Evolutionary conservation across 1,284 basidiomycete species (phyloP).

Genomic region (Dichomitus squalens): DNA sequence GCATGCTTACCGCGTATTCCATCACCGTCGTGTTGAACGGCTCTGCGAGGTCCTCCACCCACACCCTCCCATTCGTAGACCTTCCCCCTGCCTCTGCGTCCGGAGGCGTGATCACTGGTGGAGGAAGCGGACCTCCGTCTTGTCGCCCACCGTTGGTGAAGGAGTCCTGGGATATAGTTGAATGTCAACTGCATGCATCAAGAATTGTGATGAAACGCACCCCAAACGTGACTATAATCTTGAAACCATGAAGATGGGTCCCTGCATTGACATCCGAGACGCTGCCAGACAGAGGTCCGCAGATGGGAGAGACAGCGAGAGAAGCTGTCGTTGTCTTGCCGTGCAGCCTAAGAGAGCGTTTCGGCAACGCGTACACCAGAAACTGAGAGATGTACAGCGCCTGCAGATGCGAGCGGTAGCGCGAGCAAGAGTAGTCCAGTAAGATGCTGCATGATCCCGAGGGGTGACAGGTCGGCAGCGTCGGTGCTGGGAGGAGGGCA

Average conservation of each 20-base stretch:
- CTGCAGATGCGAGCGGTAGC: too few species aligned
- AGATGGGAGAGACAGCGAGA: constrained; percentile 39
- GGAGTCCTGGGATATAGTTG: constrained; percentile 30
- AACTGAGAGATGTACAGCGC: too few species aligned
- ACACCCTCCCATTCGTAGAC: constrained; percentile 39
- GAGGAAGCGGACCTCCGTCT: constrained; percentile 35
- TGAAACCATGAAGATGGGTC: constrained; percentile 30
- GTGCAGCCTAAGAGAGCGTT: too few species aligned
- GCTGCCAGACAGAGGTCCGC: constrained; percentile 35
- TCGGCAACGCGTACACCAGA: too few species aligned
- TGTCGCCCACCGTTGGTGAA: constrained; percentile 38
- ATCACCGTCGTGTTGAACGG: constrained; percentile 37
- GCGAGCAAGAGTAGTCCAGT: too few species aligned
- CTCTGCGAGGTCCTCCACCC: constrained; percentile 38
- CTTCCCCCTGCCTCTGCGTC: constrained; percentile 36
- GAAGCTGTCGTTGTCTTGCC: constrained; percentile 31
- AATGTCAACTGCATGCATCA: too few species aligned
- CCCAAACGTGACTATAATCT: constrained; percentile 44
- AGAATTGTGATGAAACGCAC: too few species aligned
- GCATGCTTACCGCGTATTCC: constrained; percentile 45
- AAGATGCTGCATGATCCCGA: too few species aligned
- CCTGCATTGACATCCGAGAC: constrained; percentile 42
- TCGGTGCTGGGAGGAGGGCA: too few species aligned
- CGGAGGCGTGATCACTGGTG: constrained; percentile 34
- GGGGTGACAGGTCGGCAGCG: too few species aligned